phyloP scores from a whole-genome alignment of 345 rosid genomes.

The Ceriops tagal region DNA sequence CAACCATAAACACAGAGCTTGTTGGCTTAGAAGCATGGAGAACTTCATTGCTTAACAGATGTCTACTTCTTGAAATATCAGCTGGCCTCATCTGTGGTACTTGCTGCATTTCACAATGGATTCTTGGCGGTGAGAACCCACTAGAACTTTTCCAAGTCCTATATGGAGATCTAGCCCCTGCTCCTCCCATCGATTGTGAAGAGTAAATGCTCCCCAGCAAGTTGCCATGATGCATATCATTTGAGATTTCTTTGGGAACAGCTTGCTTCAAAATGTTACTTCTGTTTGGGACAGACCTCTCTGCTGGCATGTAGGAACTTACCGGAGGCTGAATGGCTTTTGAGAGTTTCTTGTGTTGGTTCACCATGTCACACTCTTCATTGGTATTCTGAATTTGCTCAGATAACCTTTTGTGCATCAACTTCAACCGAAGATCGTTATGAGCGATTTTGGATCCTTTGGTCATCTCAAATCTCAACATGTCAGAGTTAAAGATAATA shows the following conservation, averaged over 20 bases:
- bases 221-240: constrained; percentile 20
- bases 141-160: constrained; percentile 12
- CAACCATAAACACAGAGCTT: background rate
- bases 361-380: constrained; percentile 11
- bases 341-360: constrained; percentile 6
- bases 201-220: constrained; percentile 20
- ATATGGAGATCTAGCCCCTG: constrained; percentile 32
- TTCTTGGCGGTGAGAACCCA: constrained; percentile 22
- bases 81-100: constrained; percentile 10
- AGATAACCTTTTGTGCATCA: constrained; percentile 26
- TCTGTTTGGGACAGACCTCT: constrained; percentile 17
- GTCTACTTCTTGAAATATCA: constrained; percentile 15
- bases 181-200: constrained; percentile 19
- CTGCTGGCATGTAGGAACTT: constrained; percentile 13
- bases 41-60: constrained; percentile 2
- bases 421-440: constrained; percentile 43
- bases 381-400: constrained; percentile 10
- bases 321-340: constrained; percentile 13
- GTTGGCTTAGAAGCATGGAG: constrained; percentile 17
- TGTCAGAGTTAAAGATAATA: constrained; percentile 11
- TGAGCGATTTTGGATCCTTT: constrained; percentile 30
- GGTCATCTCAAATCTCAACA: constrained; percentile 10
- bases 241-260: constrained; percentile 1
- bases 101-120: constrained; percentile 22
- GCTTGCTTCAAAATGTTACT: constrained; percentile 16